Evolutionary conservation across 768 basidiomycete genomes (phyloP).

Genomic region (Pleurotus platypus): DNA sequence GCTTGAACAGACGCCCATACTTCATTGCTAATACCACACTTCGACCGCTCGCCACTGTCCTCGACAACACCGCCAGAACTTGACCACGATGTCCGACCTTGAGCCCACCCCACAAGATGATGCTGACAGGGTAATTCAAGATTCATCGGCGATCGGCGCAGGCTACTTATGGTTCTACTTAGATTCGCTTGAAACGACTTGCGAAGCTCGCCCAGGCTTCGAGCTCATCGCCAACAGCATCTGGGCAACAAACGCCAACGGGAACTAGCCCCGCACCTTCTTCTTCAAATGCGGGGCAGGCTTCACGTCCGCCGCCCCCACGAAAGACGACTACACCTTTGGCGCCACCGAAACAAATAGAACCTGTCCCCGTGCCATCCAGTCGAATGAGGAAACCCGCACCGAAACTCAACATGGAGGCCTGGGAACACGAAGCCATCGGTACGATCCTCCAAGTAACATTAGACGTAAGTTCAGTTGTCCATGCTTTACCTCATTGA

Average conservation of each 20-base stretch:
- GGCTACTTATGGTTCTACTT: conserved; percentile 11
- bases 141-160: not conserved
- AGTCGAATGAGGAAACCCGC: conserved; percentile 41
- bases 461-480: conserved; percentile 54
- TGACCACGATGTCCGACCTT: conserved; percentile 34
- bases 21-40: no score
- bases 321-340: conserved; percentile 35
- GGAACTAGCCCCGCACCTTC: conserved; percentile 17
- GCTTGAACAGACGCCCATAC: no score
- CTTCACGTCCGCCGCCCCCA: conserved; percentile 19
- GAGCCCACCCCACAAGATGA: conserved; percentile 61
- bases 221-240: conserved; percentile 31
- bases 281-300: conserved; percentile 8
- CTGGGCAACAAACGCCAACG: conserved; percentile 24
- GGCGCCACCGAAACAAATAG: conserved; percentile 25
- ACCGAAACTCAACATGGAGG: conserved; percentile 46
- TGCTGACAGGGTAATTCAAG: conserved; percentile 66
- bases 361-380: conserved; percentile 30
- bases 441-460: conserved; percentile 73
- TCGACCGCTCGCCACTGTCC: no score
- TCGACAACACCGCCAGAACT: not conserved
- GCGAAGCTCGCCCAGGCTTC: conserved; percentile 66
- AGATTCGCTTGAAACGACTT: conserved; percentile 92
- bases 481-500: conserved; percentile 10
- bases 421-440: conserved; percentile 77